A percentile compares a stretch with the other conserved stretches of the same genome.
phyloP scores from a whole-genome alignment of 2,329 filamentous ascomycete species.

The Neurospora crassa region DNA sequence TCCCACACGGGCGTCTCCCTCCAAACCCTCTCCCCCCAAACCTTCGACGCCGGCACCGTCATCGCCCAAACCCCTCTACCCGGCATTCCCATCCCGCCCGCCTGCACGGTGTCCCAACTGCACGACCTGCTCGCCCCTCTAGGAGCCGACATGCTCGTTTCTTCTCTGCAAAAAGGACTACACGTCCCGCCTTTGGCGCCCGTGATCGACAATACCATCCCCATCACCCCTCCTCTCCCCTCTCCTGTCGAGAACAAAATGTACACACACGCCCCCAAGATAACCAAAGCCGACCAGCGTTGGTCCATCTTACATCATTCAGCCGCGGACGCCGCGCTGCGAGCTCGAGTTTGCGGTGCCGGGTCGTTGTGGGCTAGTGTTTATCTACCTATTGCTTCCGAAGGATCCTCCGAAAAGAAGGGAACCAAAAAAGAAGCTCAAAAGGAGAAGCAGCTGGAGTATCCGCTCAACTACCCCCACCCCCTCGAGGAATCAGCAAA shows the following conservation, averaged over 20 bases:
- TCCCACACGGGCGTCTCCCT: conserved; percentile 65
- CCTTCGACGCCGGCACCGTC: conserved; percentile 72
- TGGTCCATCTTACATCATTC: conserved; percentile 45
- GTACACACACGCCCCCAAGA: conserved; percentile 56
- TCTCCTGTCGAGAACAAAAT: no score
- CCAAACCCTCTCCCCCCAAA: conserved; percentile 69
- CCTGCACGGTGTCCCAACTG: conserved; percentile 39
- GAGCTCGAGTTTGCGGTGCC: background rate
- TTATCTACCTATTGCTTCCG: background rate
- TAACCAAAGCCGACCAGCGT: conserved; percentile 53
- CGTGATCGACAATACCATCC: conserved; percentile 17
- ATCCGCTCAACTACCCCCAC: background rate
- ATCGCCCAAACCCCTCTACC: conserved; percentile 58
- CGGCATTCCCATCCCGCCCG: conserved; percentile 40
- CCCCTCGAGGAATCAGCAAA: background rate
- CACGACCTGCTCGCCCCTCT: conserved; percentile 43
- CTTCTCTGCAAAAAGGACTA: conserved; percentile 49
- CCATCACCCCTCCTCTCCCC: conserved; percentile 6
- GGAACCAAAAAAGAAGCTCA: no score
- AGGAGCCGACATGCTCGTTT: conserved; percentile 64
- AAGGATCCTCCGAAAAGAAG: background rate
- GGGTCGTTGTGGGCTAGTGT: background rate
- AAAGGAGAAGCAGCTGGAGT: background rate
- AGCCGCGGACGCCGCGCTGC: conserved; percentile 45
- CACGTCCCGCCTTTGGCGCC: conserved; percentile 54